phyloP scores from a whole-genome alignment of 2,329 filamentous ascomycete species.

The Ophiostoma himal-ulmi region DNA sequence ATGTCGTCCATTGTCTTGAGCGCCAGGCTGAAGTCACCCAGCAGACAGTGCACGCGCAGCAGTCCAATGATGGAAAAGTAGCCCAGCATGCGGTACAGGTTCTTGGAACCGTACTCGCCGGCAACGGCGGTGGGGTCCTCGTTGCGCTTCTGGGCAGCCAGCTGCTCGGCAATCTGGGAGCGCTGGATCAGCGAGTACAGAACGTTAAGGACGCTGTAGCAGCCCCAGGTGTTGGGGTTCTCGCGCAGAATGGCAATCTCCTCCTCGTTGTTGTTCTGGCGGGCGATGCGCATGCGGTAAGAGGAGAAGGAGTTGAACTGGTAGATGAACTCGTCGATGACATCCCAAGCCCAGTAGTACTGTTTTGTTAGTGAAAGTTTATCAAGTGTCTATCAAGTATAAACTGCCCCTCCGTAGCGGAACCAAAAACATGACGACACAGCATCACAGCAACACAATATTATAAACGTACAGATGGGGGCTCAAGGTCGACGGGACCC shows the following conservation, averaged over 20 bases:
- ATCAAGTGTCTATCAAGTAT: too few species aligned
- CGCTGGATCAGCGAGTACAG: conserved; percentile 98
- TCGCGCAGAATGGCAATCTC: conserved; percentile 87
- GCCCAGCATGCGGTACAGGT: conserved; percentile 94
- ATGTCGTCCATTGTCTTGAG: conserved; percentile 99
- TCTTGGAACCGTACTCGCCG: conserved; percentile 90
- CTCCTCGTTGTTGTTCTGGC: conserved; percentile 78
- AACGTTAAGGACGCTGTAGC: conserved; percentile 98
- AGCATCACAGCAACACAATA: too few species aligned
- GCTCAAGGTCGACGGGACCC: conserved; percentile 94
- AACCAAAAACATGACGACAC: too few species aligned
- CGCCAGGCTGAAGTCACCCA: conserved; percentile 95
- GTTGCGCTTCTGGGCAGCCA: conserved; percentile 83
- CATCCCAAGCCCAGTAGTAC: conserved; percentile 99
- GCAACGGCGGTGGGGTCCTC: conserved; percentile 84
- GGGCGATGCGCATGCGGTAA: conserved; percentile 86
- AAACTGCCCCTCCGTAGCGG: too few species aligned
- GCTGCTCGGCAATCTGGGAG: conserved; percentile 96
- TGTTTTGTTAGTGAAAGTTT: conserved; percentile 36
- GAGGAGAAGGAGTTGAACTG: conserved; percentile 99
- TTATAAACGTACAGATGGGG: conserved; percentile 64
- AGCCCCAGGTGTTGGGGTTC: conserved; percentile 98
- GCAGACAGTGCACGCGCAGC: conserved; percentile 88
- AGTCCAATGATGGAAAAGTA: conserved; percentile 99
- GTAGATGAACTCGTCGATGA: conserved; percentile 99